Evolutionary conservation across 441 rosid species (phyloP), one percentile per base, ranked within the genome.

Genomic region (Rhodomyrtus psidioides): DNA sequence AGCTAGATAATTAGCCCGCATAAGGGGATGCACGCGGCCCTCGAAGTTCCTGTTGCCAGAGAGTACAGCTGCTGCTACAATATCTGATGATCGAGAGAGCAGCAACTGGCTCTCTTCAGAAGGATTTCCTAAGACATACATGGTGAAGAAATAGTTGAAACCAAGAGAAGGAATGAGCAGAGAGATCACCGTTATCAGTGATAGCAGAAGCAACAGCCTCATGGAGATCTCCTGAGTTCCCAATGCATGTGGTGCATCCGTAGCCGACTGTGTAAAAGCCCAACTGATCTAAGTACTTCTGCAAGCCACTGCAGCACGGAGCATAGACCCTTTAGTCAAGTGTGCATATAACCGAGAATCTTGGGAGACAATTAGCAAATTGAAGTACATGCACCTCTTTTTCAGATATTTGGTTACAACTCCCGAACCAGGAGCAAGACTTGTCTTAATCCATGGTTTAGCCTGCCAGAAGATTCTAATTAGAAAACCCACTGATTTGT

Each of bases 381-480:
- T 54, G 44, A 65, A 84, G 49, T 65, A 65, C 10, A 19, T 21
- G 30, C 89, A 94, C 97, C 99, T 95, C 91, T 94, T 94, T 55
- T 87, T 91, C 86, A 96, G 89, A 91, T 94, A 96, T 87, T 94
- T 96, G 84, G 98, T 94, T 82, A 96, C 98, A 84, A 95, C 97
- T 82, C 98, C 98, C 60, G 98, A 97, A 83, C 99, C 98, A 42
- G 99, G 98, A 88, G 99, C 98, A 85, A 95, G 98, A 90, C 98
- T 97, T 55, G 99, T 95, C 91, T 95, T 97, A 81, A 94, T 86
- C 98, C 98, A 96, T 81, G 98, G 98, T 89, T 94, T 95, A 59
- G 96, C 98, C 98, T 94, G 91, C 86, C 39, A 55, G 76, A 65
- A 65, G 14, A 34, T 65, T 65, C 46, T 19, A 65, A 34, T 34